phyloP scores from a whole-genome alignment of 352 stramenopile genomes.

The Globisporangium mamillatum region DNA sequence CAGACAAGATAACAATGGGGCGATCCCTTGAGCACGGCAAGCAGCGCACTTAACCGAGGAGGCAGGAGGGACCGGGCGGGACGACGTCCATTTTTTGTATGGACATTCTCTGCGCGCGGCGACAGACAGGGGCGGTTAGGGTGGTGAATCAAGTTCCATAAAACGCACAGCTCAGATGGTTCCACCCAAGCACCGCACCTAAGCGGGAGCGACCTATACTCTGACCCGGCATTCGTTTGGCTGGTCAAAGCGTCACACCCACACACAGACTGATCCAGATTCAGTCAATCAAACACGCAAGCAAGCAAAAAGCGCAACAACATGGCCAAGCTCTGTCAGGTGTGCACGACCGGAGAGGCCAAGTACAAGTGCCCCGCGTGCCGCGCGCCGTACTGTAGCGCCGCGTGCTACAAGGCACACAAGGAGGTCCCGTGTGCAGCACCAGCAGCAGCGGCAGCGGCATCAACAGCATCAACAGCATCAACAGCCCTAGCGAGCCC shows the following conservation, averaged over 20 bases:
- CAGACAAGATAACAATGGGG: slow-evolving; percentile 5
- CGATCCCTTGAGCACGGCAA: not conserved
- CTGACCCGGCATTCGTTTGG: not conserved
- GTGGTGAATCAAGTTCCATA: slow-evolving; percentile 1
- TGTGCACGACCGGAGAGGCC: slow-evolving; percentile 50
- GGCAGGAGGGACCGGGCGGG: not conserved
- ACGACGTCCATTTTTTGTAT: slow-evolving; percentile 1
- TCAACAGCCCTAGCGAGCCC: slow-evolving; percentile 1
- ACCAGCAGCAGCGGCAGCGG: not conserved
- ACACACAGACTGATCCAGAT: slow-evolving; percentile 7
- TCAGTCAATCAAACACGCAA: not conserved
- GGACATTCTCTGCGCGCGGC: not conserved
- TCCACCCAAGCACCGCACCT: slow-evolving; percentile 7
- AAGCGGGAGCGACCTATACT: not conserved
- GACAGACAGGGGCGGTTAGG: not conserved
- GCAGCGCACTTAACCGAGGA: not conserved
- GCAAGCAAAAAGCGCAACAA: slow-evolving; percentile 6
- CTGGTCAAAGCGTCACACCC: slow-evolving; percentile 14
- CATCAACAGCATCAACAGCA: slow-evolving; percentile 8
- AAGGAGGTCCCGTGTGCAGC: slow-evolving; percentile 61
- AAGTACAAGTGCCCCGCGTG: slow-evolving; percentile 87
- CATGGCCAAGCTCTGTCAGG: slow-evolving; percentile 50
- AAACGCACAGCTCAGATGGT: not conserved
- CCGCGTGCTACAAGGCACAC: slow-evolving; percentile 77
- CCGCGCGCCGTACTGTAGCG: slow-evolving; percentile 68